A percentile compares a stretch with the other conserved stretches of the same genome.
Evolutionary conservation across 768 basidiomycete genomes (phyloP).

Genomic region (Lanmaoa pseudosensibilis): DNA sequence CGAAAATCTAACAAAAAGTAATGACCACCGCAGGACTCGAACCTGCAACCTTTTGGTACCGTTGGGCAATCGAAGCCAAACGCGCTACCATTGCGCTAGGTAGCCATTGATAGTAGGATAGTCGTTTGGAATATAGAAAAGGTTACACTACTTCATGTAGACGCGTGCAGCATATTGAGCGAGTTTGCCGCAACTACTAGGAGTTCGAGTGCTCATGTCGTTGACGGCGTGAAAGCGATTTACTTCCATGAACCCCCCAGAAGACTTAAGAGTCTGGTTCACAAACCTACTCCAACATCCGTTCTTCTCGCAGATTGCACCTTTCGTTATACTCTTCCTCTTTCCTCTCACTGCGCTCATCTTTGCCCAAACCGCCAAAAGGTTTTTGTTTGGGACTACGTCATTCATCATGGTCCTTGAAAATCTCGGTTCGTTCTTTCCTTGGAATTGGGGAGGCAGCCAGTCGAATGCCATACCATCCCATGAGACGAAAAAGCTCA

Average conservation of each 20-base stretch:
- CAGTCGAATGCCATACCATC: conserved; percentile 22
- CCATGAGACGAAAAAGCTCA: conserved; percentile 44
- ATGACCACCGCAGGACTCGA: conserved; percentile 94
- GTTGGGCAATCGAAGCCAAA: conserved; percentile 83
- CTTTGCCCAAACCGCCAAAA: conserved; percentile 31
- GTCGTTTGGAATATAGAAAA: neutral
- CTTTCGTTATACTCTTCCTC: conserved; percentile 52
- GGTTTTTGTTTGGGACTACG: conserved; percentile 29
- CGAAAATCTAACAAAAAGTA: conserved; percentile 14
- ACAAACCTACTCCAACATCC: conserved; percentile 39
- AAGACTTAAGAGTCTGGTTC: conserved; percentile 41
- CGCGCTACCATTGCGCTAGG: conserved; percentile 95
- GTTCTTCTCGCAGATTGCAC: conserved; percentile 55
- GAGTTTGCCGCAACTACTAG: conserved; percentile 21
- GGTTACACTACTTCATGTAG: neutral
- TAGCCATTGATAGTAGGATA: conserved; percentile 41
- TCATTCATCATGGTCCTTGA: conserved; percentile 56
- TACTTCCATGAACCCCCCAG: conserved; percentile 45
- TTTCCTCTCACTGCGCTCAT: conserved; percentile 38
- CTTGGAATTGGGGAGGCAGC: conserved; percentile 61
- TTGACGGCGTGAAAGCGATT: conserved; percentile 26
- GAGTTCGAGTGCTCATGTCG: conserved; percentile 29
- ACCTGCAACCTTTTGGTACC: conserved; percentile 94
- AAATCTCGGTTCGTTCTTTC: conserved; percentile 50
- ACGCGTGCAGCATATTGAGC: conserved; percentile 15